phyloP scores from a whole-genome alignment of 1,139 yeast genomes.

The Protomyces inouyei region DNA sequence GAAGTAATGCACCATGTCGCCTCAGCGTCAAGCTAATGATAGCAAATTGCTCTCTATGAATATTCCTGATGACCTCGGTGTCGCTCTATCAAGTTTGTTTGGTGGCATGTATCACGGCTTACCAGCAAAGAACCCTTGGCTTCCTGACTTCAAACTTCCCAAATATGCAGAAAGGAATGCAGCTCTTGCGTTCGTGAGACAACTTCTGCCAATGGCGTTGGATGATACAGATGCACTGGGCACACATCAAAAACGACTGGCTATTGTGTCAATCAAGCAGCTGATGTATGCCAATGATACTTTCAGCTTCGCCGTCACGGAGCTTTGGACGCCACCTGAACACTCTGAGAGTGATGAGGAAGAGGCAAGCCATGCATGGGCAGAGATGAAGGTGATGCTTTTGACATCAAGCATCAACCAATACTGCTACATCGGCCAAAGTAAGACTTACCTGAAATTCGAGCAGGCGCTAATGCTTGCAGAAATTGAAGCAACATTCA shows the following conservation, averaged over 20 bases:
- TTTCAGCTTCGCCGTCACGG: not conserved
- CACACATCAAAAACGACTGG: not conserved
- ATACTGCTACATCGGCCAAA: not conserved
- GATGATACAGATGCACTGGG: not conserved
- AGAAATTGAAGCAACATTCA: conserved; percentile 3
- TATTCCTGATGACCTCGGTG: conserved; percentile 6
- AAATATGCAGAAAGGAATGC: not conserved
- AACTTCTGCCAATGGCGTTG: not conserved
- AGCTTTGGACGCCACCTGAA: not conserved
- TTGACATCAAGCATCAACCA: not conserved
- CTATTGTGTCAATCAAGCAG: not conserved
- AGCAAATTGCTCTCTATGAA: conserved; percentile 1
- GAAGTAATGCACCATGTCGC: not conserved
- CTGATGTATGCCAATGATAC: too few species aligned
- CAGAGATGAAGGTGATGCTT: not conserved
- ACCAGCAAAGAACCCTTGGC: not conserved
- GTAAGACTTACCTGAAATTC: not conserved
- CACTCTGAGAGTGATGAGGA: not conserved
- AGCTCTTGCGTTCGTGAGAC: not conserved
- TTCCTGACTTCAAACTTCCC: not conserved
- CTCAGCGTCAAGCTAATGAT: not conserved
- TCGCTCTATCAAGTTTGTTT: not conserved
- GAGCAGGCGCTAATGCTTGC: not conserved
- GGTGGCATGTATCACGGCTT: conserved; percentile 8
- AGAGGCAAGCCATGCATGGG: not conserved